Base-by-base conservation (phyloP, 2,329 filamentous ascomycete genomes). In the Phoma herbarum region DNA sequence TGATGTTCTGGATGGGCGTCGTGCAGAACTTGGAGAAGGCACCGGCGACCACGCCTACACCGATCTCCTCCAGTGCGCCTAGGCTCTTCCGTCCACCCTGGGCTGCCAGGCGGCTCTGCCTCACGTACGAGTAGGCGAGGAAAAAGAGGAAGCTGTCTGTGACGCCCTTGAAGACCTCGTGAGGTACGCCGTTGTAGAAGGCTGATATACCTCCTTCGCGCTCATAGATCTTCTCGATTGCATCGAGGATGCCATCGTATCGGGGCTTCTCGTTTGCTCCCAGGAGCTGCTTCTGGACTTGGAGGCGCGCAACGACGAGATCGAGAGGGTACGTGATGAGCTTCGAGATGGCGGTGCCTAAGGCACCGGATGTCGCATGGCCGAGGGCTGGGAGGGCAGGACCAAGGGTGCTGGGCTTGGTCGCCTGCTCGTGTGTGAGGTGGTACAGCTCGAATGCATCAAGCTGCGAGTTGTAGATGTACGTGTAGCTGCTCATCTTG, bases 71-170 rank as follows among this genome's bases (percentile, higher is more conserved):
- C 22, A 89, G 58, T 1, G 88, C 83, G 2, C 85, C 85, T 1
- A 95, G 78, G 72, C 48, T 83, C 37, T 62, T 66, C 6, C 67
- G 60, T 20, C 61, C 51, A 0, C 62, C 68, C 28, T 69, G 63
- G 7, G 67, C 52, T 28, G 66, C 67, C 45, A 79, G 67, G 52
- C 79, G 68, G 35, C 71, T 74, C 57, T 85, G 79, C 41, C 84
- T 77, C 20, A 87, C 67, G 53, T 84, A 84, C 2, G 80, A 90
- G 78, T 96, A 96, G 58, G 91, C 89, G 18, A 94, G 83, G 79
- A 96, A 96, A 81, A 96, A 96, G 50, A 96, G 82, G 73, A 95
- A 94, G 56, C 89, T 91, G 79, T 95, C 92, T 28, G 86, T 75
- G 12, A 83, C 75, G 42, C 78, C 77, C 64, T 83, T 83, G 25